These are phyloP conservation scores for Amanita molliuscula DNA, from an alignment of 768 basidiomycete species.

Conservation along the genomic window DNA sequence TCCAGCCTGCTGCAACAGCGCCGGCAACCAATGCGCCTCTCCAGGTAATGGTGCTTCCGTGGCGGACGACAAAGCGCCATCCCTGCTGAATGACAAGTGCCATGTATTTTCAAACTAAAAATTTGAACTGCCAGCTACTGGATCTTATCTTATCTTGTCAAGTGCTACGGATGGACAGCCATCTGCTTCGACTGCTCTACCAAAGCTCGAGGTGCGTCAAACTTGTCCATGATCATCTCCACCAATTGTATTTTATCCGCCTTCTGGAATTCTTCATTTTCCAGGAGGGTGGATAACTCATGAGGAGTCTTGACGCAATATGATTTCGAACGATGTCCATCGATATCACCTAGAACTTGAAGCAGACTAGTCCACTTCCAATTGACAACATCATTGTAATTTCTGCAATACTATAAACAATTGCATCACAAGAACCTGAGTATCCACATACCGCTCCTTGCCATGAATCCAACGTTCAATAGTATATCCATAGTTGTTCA, in stretches of 20 bases:
- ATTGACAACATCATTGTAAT: constrained; percentile 79
- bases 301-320: constrained; percentile 58
- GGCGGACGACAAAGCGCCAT: constrained; percentile 14
- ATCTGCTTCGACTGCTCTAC: constrained; percentile 45
- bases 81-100: constrained; percentile 18
- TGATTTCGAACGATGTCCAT: constrained; percentile 41
- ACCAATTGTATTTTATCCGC: constrained; percentile 69
- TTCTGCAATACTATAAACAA: constrained; percentile 23
- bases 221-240: constrained; percentile 65
- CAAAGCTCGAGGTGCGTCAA: constrained; percentile 63
- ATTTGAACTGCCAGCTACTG: constrained; percentile 5
- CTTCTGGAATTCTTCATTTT: constrained; percentile 46
- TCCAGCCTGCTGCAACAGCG: constrained; percentile 22
- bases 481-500: constrained; percentile 79
- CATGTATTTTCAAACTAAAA: constrained; percentile 13
- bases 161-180: constrained; percentile 25
- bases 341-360: constrained; percentile 44
- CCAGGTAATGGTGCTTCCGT: constrained; percentile 22
- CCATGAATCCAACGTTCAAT: constrained; percentile 80
- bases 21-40: constrained; percentile 30
- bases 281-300: constrained; percentile 61
- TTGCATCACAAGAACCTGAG: not conserved
- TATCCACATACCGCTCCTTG: constrained; percentile 30
- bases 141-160: constrained; percentile 22
- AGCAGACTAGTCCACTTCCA: constrained; percentile 71